Evolutionary conservation across 2,329 filamentous ascomycete species (phyloP).

Genomic region (Metarhizium sp.): DNA sequence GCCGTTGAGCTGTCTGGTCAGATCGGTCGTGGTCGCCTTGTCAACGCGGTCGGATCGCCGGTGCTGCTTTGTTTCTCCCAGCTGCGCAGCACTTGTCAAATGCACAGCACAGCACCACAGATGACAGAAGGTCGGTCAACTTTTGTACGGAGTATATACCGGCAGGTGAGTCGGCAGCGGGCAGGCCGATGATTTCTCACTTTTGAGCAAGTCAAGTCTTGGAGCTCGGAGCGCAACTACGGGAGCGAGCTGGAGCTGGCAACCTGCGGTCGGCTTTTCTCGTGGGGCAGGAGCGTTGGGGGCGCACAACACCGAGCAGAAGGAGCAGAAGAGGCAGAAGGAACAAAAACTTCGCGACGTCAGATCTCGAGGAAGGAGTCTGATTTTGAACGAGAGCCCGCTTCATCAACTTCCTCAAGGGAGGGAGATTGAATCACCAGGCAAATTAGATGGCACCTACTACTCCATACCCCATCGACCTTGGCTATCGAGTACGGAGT

Average conservation of each 20-base stretch:
- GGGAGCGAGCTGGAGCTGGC: too few relatives aligned
- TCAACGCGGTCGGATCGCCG: neutral
- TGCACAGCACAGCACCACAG: neutral
- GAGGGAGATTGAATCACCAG: conserved; percentile 6
- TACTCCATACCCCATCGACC: too few relatives aligned
- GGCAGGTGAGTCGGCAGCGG: too few relatives aligned
- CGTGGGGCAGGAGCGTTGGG: neutral
- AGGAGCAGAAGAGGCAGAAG: neutral
- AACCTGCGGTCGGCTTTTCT: neutral
- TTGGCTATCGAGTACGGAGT: too few relatives aligned
- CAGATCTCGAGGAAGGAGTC: neutral
- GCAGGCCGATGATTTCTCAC: too few relatives aligned
- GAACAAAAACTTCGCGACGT: neutral
- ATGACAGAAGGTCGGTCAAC: too few relatives aligned
- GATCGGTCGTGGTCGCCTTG: neutral
- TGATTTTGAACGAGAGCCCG: neutral
- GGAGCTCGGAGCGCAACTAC: too few relatives aligned
- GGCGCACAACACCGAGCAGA: neutral
- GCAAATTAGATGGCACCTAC: neutral
- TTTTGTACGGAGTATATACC: too few relatives aligned
- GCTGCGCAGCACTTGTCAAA: neutral
- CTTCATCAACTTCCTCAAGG: neutral
- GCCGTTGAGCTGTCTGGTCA: neutral
- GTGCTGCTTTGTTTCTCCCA: neutral
- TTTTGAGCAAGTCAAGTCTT: too few relatives aligned